Evolutionary conservation across 1,284 basidiomycete genomes (phyloP), one percentile per base, ranked within the genome.

Genomic region (Boletus chippewaensis): DNA sequence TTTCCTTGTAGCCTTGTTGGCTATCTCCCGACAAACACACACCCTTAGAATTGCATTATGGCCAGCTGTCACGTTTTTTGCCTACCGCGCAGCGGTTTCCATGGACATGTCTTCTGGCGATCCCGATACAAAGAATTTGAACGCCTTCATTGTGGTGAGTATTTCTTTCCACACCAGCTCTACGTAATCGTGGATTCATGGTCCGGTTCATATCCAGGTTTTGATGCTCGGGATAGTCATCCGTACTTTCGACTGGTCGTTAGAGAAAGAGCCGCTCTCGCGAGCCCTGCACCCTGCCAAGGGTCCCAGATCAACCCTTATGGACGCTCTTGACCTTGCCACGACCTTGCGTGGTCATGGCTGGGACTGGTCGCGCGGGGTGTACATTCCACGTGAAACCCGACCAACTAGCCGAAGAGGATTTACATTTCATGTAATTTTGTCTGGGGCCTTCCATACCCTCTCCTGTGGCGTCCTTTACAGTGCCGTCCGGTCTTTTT

Each of bases 341-440:
- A 65, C 61, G 51, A 77, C 73, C 52, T 53, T 77, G 11, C 76
- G 80, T 10, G 81, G 80, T 4, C 57, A 70, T 35, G 78, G 75
- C 18, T 83, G 81, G 80, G 40, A 59, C 12, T 61, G 59, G 61
- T 53, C 59, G 9, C 59, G 61, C 24, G 67, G 70, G 34, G 61
- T 77, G 5, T 65, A 72, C 43, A 41, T 78, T 36, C 72, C 78
- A 1, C 56, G 52, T 15, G 73, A 77, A 57, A 72, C 67, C 7
- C 71, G 75, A 13, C 49, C 54, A 63, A 63, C 66, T 6, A 52
- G 72, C 26, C 64, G 59, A 15, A 29, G 57, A 6, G 55, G 59
- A 28, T 83, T 80, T 59, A 44, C 68, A 8, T 45, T 63, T 2
- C 59, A 66, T 24, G 72, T 69, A 3, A 36, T 71, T 20, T 15